Percentiles rank a stretch among this genome's conserved stretches.
phyloP scores from a whole-genome alignment of 2,329 filamentous ascomycete species.

The Huntiella moniliformis region DNA sequence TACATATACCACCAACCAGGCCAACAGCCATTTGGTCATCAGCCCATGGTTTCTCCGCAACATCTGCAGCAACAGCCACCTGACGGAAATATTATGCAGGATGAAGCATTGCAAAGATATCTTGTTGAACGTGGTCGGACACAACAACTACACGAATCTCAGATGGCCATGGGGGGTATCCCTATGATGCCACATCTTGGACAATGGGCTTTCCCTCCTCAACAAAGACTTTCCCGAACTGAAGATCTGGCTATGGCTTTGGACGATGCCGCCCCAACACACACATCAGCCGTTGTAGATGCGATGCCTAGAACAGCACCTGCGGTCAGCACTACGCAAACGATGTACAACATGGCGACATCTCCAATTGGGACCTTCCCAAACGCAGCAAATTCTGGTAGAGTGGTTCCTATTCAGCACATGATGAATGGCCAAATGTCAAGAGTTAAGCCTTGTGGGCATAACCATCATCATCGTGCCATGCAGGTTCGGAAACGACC shows the following conservation, averaged over 20 bases:
- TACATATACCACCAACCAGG: background rate
- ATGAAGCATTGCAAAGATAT: background rate
- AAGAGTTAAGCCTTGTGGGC: background rate
- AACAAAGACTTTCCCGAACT: background rate
- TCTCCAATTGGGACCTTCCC: background rate
- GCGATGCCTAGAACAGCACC: constrained; percentile 6
- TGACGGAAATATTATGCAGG: background rate
- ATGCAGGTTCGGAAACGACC: background rate
- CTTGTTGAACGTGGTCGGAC: background rate
- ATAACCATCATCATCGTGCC: background rate
- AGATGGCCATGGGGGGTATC: background rate
- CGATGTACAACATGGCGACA: background rate
- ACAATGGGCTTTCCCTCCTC: background rate
- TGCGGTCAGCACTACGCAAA: background rate
- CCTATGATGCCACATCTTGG: background rate
- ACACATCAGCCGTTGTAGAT: constrained; percentile 9
- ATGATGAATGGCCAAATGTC: too few species aligned
- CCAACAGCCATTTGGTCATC: background rate
- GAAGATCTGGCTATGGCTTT: constrained; percentile 5
- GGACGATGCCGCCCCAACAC: constrained; percentile 6
- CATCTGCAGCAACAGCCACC: background rate
- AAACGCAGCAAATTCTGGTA: too few species aligned
- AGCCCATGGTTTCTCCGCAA: background rate
- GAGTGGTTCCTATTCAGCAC: too few species aligned
- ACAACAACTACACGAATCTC: background rate